Conservation (phyloP, 1,284 basidiomycete species). For the Phylloporus sp. region DNA sequence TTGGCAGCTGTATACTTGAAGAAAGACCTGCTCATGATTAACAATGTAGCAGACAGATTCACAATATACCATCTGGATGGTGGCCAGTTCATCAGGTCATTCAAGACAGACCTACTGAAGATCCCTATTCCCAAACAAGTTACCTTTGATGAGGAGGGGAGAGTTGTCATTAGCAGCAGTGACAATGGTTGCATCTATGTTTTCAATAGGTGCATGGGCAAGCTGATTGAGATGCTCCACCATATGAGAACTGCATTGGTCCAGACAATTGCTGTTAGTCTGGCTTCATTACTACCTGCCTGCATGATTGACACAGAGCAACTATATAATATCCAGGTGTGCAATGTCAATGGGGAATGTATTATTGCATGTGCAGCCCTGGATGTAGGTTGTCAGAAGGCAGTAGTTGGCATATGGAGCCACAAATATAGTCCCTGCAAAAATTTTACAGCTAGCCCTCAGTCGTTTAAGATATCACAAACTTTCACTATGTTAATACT, state of each 20-base stretch:
- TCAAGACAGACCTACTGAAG: constrained; percentile 2
- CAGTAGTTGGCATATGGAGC: background rate
- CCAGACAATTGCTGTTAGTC: background rate
- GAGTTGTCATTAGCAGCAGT: constrained; percentile 10
- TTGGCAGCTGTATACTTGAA: background rate
- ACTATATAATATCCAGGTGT: too few relatives aligned
- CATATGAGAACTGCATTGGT: background rate
- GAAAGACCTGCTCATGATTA: constrained; percentile 10
- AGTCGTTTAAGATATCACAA: background rate
- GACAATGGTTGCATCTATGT: constrained; percentile 9
- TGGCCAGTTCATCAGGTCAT: background rate
- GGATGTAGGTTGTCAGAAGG: background rate
- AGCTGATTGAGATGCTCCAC: background rate
- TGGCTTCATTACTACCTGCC: too few relatives aligned
- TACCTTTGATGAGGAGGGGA: constrained; percentile 14
- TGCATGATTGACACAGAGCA: too few relatives aligned
- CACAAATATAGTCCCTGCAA: background rate
- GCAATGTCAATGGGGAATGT: background rate
- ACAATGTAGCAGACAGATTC: constrained; percentile 15
- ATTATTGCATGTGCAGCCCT: background rate
- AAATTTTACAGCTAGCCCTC: too few relatives aligned
- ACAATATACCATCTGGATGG: constrained; percentile 9
- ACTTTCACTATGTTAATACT: background rate
- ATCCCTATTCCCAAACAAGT: constrained; percentile 13
- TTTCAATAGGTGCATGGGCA: background rate